These are phyloP conservation scores for Plantago ovata DNA, from an alignment of 257 asterid species.

Conservation along the genomic window DNA sequence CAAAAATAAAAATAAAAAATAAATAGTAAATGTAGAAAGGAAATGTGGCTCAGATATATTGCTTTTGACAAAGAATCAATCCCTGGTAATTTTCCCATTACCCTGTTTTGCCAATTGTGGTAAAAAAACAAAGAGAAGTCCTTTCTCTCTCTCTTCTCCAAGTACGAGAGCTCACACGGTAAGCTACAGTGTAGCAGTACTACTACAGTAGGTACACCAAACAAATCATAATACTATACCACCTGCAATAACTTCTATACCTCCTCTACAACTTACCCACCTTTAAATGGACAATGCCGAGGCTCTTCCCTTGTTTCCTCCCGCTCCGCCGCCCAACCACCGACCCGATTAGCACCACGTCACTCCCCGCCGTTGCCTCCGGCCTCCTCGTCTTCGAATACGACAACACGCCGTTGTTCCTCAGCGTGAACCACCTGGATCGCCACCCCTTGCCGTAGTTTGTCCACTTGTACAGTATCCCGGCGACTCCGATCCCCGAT, in stretches of 20 bases:
- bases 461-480: conserved; percentile 85
- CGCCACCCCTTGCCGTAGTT: conserved; percentile 96
- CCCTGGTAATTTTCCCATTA: background rate
- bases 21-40: background rate
- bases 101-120: conserved; percentile 31
- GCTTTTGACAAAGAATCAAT: no score
- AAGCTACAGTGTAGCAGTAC: conserved; percentile 20
- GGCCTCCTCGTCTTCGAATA: conserved; percentile 68
- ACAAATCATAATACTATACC: background rate
- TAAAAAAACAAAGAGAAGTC: conserved; percentile 22
- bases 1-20: background rate
- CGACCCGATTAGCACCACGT: conserved; percentile 32
- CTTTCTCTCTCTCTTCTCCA: conserved; percentile 5
- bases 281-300: conserved; percentile 84
- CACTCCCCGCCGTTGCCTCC: conserved; percentile 30
- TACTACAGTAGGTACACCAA: background rate
- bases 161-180: conserved; percentile 24
- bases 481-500: conserved; percentile 50
- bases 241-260: background rate
- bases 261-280: conserved; percentile 24
- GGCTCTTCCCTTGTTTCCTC: conserved; percentile 44
- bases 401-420: conserved; percentile 66
- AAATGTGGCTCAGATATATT: no score
- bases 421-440: conserved; percentile 83
- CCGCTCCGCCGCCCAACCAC: conserved; percentile 24